Evolutionary conservation across 1,284 basidiomycete genomes (phyloP), one percentile per base, ranked within the genome.

Genomic region (Cutaneotrichosporon sp.): DNA sequence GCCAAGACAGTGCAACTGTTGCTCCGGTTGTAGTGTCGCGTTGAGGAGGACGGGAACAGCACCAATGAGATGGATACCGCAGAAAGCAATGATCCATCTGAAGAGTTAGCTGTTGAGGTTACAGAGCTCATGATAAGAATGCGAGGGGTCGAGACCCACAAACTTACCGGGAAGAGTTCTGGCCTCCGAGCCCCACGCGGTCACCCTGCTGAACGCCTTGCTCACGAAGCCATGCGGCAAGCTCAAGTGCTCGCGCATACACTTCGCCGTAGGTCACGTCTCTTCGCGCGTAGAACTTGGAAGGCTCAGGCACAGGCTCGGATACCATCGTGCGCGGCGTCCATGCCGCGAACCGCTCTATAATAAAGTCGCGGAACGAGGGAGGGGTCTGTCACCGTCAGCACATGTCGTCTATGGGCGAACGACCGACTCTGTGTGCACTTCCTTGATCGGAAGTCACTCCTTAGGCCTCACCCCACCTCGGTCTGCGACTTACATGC

Each of bases 21-120:
- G 46, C n/a, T 65, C 63, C 16, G 39, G n/a, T 19, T 54, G 52
- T 64, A 71, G 53, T 61, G 64, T 67, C 9, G 64, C 61, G 55
- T 73, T 73, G 3, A 73, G 54, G 24, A 61, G 62, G 7, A 71
- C 65, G 0, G 64, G 51, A 5, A 70, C 59, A 0, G 62, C 71
- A 12, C 69, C 71, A 34, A 73, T 62, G 26, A 73, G 59, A 32
- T 70, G 68, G 0, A 56, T 55, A 6, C 69, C 71, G 17, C 67
- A 47, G 46, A 65, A 73, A 1, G 63, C 39, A 0, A 70, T 53
- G 9, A 71, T 57, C 66, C 68, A 73, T 61, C 68, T 27, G 52
- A 48, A n/a, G n/a, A n/a, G n/a, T n/a, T n/a, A n/a, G n/a, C n/a
- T n/a, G n/a, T n/a, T n/a, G n/a, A n/a, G n/a, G n/a, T n/a, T n/a